These are phyloP conservation scores for Manihot esculenta DNA, from an alignment of 441 rosid genomes.

Conservation along the genomic window DNA sequence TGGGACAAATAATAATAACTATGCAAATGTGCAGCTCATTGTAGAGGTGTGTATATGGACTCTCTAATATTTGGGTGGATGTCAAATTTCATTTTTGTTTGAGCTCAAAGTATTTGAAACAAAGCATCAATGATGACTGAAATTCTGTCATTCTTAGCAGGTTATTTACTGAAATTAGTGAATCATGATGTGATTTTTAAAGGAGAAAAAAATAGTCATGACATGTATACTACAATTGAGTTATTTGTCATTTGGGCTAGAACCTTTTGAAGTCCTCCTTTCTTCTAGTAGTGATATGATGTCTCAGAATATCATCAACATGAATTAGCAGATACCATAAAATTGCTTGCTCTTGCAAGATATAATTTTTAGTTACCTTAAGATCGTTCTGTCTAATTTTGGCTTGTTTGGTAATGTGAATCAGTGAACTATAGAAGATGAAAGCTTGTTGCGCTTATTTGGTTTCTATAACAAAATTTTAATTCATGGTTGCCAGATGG, in stretches of 20 bases:
- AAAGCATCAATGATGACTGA: not conserved
- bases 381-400: slow-evolving; percentile 16
- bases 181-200: slow-evolving; percentile 8
- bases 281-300: too few species aligned
- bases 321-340: not conserved
- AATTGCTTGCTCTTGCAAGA: not conserved
- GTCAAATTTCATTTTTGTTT: slow-evolving; percentile 18
- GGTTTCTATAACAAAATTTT: slow-evolving; percentile 17
- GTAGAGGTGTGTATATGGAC: slow-evolving; percentile 69
- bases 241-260: not conserved
- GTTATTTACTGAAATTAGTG: slow-evolving; percentile 3
- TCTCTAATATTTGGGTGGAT: not conserved
- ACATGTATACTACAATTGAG: not conserved
- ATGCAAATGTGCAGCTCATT: slow-evolving; percentile 99
- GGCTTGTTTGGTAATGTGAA: slow-evolving; percentile 4
- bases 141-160: slow-evolving; percentile 4
- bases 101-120: not conserved
- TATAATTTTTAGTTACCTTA: not conserved
- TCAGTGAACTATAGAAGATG: slow-evolving; percentile 5
- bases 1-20: slow-evolving; percentile 98
- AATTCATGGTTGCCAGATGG: slow-evolving; percentile 63
- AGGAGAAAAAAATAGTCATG: not conserved
- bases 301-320: slow-evolving; percentile 16
- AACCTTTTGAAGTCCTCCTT: slow-evolving; percentile 12
- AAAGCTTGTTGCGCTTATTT: slow-evolving; percentile 4